Evolutionary conservation across 495 filamentous ascomycete species (phyloP), one percentile per base, ranked within the genome.

Genomic region (Daldinia decipiens): DNA sequence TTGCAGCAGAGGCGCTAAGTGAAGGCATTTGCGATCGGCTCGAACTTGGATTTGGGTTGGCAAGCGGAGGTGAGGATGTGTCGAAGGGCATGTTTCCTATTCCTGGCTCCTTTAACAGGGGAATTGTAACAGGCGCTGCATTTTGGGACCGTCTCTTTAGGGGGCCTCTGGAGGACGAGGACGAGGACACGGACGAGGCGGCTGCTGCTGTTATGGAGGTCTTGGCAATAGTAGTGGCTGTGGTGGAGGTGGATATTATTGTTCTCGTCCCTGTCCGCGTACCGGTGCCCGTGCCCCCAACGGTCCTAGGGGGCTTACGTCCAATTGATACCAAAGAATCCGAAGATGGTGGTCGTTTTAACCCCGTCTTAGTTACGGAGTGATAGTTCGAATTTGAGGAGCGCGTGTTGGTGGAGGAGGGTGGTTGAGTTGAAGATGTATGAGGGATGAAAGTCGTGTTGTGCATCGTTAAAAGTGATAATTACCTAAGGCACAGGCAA

Each of bases 91-190:
- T 79, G 19, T 76, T 77, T 77, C 52, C 73, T 60, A 55, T 68
- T 76, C 54, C 66, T 63, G 72, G 62, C 72, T 76, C 73, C 76
- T 78, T 81, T 74, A 80, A 45, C 52, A 54, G 63, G 54, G 62
- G 65, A 61, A 68, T 62, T 52, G 61, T 62, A 55, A 68, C 64
- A 53, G 76, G 64, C 65, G 76, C 60, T 74, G 74, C 82, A 84
- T 84, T 81, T 79, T 83, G 80, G 69, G 80, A 76, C 65, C 76
- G 75, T 50, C 52, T 65, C 43, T 73, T 76, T 13, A 82, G 72
- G n/a, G 77, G 72, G 45, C 67, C 29, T 69, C 70, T 59, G 52
- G 55, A 59, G 24, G 67, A 65, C 59, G 59, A 59, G 24, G 67
- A 65, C 59, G 59, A 59, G 38, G 67, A 65, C 51, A 61, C 47